Evolutionary conservation across 148 eudicot genomes (phyloP).

Genomic region (Rheum nobile): DNA sequence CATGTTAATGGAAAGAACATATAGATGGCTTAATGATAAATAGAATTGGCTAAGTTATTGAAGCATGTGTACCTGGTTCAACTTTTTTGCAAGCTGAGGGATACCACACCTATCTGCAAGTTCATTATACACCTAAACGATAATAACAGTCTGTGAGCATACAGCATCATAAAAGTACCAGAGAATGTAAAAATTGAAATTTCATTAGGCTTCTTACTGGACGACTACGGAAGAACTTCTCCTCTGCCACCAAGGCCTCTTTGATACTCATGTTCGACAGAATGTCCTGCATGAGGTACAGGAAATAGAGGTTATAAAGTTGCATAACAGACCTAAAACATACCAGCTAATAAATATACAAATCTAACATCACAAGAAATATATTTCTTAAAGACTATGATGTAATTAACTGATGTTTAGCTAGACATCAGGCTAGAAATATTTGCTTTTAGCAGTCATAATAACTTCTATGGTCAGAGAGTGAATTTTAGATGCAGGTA

Average conservation of each 20-base stretch:
- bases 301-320: background rate
- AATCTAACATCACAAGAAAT: background rate
- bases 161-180: background rate
- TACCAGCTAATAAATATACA: background rate
- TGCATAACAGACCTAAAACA: background rate
- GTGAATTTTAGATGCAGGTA: background rate
- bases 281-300: constrained; percentile 60
- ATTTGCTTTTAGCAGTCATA: background rate
- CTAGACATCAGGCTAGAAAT: background rate
- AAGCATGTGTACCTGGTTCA: constrained; percentile 64
- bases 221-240: constrained; percentile 87
- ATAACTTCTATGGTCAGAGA: background rate
- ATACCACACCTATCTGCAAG: constrained; percentile 93
- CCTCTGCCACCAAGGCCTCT: constrained; percentile 92
- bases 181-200: background rate
- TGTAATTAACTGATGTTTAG: background rate
- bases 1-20: background rate
- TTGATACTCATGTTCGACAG: constrained; percentile 61
- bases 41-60: background rate
- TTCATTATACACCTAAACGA: constrained; percentile 71
- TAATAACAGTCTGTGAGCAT: background rate
- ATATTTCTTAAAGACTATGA: background rate
- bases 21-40: background rate
- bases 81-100: constrained; percentile 85
- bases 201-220: constrained; percentile 31